These are phyloP conservation scores for Saturnispora saitoi DNA, from an alignment of 805 yeast genomes.

Conservation along the genomic window DNA sequence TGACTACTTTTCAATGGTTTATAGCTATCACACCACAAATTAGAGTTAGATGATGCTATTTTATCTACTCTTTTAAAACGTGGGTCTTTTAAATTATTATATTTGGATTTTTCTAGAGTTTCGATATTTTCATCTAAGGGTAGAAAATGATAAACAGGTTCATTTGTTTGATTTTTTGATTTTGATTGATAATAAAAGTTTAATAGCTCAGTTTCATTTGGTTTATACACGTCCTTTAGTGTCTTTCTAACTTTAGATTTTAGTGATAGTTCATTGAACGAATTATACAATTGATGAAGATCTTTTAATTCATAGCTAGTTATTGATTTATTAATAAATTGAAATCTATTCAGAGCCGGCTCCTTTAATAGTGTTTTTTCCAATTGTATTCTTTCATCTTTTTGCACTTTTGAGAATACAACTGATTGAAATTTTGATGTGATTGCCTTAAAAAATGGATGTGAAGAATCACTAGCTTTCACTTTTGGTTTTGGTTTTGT, in stretches of 20 bases:
- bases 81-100: constrained; percentile 10
- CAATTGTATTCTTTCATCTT: background rate
- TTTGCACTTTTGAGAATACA: background rate
- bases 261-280: background rate
- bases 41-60: constrained; percentile 1
- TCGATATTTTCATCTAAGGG: background rate
- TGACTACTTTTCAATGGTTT: constrained; percentile 31
- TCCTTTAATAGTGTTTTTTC: background rate
- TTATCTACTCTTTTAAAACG: constrained; percentile 10
- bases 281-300: background rate
- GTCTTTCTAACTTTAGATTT: background rate
- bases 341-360: constrained; percentile 2
- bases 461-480: constrained; percentile 7
- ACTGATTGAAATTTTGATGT: background rate
- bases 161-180: background rate
- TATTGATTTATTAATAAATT: constrained; percentile 8
- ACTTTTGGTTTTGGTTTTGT: constrained; percentile 3
- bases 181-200: constrained; percentile 7
- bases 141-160: background rate
- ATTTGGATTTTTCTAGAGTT: background rate
- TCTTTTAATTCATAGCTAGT: background rate
- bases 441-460: constrained; percentile 13
- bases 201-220: constrained; percentile 3
- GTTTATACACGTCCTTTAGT: background rate
- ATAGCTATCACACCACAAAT: constrained; percentile 38